Percentiles rank a stretch among this genome's conserved stretches.
These are phyloP conservation scores for Glycine latifolia DNA, from an alignment of 306 rosid species.

Conservation along the genomic window DNA sequence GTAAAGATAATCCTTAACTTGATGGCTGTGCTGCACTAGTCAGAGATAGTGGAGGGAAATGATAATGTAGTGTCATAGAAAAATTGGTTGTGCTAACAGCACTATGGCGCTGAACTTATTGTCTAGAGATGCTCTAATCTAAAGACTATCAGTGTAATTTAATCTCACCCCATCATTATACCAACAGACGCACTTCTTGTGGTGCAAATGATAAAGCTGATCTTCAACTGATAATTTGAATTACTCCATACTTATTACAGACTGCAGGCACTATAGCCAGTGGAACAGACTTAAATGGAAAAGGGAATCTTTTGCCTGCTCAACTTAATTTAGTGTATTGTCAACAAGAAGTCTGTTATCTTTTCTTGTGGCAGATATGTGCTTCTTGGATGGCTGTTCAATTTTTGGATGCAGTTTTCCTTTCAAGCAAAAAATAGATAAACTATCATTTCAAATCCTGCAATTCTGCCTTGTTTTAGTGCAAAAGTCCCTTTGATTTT, in stretches of 20 bases:
- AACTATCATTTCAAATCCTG: neutral
- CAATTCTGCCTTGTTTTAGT: no score
- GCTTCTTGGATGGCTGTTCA: conserved; percentile 5
- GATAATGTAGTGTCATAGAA: neutral
- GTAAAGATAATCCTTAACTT: conserved; percentile 6
- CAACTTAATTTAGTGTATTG: neutral
- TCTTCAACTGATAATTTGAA: conserved; percentile 7
- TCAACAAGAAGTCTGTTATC: neutral
- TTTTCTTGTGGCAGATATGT: neutral
- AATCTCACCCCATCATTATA: conserved; percentile 28
- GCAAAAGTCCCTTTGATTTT: neutral
- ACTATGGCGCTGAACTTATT: conserved; percentile 28
- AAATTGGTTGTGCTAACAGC: conserved; percentile 15
- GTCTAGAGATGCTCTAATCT: neutral
- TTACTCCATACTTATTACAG: neutral
- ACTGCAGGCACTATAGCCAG: neutral
- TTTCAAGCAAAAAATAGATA: conserved; percentile 2
- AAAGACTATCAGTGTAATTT: neutral
- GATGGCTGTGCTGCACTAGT: conserved; percentile 28
- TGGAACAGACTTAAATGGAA: neutral
- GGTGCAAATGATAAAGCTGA: neutral
- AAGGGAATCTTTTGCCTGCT: conserved; percentile 2
- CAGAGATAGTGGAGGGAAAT: conserved; percentile 33
- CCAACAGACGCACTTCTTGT: neutral
- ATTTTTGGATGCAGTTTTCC: neutral